Base-by-base conservation (phyloP, 371 early-diverging fungal genomes). In the Mortierella sp. region DNA sequence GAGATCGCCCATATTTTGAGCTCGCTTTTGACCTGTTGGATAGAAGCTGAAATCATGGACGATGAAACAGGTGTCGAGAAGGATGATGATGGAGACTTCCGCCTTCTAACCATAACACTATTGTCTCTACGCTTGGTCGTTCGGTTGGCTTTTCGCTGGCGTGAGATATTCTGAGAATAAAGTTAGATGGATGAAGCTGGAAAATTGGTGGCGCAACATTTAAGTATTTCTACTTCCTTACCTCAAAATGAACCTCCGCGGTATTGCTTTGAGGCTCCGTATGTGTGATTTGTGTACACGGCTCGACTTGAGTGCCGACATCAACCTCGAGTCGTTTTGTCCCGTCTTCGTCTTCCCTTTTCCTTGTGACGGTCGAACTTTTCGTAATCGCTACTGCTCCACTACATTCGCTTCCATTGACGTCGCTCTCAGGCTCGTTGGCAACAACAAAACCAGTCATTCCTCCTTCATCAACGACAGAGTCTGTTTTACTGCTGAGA, bases 1-100 rank as follows among this genome's bases (percentile, higher is more conserved):
- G 64, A 63, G 16, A 76, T 15, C 1, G 71, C 58, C 68, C 67
- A 76, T 11, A 76, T 38, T 9, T 52, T 63, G 33, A 67, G 52
- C 15, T 76, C 65, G 28, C 63, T 28, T 32, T 68, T 67, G 61
- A 71, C 43, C 24, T 62, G 33, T 4, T 50, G 64, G 7, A 70
- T 40, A 13, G 66, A 36, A 4, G 53, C 4, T 15, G 65, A 36
- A 5, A 45, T 66, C 58, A 33, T 22, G 22, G 52, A 48, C 15
- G 45, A 33, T 4, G 50, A 13, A 48, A 24, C 3, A 22, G 50
- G 2, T 28, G 13, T 45, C 4, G 28, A 3, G 6, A 48, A 28
- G 9, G 50, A 33, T 28, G 50, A 33, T n/a, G 62, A 22, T 4
- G 62, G 4, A 19, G n/a, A 45, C 8, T 24, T 61, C 8, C 62